Conservation (phyloP, 2,329 filamentous ascomycete genomes). For the Alternaria arbusti region DNA sequence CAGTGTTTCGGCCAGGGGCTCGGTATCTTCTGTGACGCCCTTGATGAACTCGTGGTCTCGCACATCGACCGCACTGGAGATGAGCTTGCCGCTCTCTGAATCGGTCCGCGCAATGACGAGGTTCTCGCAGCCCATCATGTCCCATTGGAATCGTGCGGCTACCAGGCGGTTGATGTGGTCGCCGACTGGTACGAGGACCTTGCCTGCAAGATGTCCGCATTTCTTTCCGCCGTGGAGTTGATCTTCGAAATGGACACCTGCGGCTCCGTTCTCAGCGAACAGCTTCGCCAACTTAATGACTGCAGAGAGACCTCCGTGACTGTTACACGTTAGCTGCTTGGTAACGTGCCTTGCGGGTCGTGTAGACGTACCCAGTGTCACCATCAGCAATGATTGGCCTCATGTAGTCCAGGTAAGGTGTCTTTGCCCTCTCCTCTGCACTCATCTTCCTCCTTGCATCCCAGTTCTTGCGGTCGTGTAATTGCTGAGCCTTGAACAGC, state of each 20-base stretch:
- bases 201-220: constrained; percentile 94
- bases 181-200: constrained; percentile 89
- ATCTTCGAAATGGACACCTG: constrained; percentile 96
- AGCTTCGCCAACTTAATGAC: constrained; percentile 96
- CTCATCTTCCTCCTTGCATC: constrained; percentile 81
- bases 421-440: constrained; percentile 72
- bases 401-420: constrained; percentile 89
- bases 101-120: constrained; percentile 94
- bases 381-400: constrained; percentile 95
- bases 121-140: constrained; percentile 96
- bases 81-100: constrained; percentile 88
- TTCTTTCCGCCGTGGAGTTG: constrained; percentile 98
- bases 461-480: constrained; percentile 97
- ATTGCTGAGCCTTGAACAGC: constrained; percentile 92
- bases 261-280: constrained; percentile 95
- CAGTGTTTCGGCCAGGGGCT: constrained; percentile 84
- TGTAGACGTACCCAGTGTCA: constrained; percentile 72
- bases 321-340: constrained; percentile 35
- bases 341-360: accelerated
- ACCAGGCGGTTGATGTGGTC: constrained; percentile 97
- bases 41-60: constrained; percentile 98
- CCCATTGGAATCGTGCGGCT: constrained; percentile 95
- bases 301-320: constrained; percentile 88
- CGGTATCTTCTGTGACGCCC: constrained; percentile 78
- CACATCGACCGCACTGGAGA: constrained; percentile 89